Evolutionary conservation across 2,329 filamentous ascomycete genomes (phyloP), one percentile per base, ranked within the genome.

Genomic region (Penicillium janthinellum): DNA sequence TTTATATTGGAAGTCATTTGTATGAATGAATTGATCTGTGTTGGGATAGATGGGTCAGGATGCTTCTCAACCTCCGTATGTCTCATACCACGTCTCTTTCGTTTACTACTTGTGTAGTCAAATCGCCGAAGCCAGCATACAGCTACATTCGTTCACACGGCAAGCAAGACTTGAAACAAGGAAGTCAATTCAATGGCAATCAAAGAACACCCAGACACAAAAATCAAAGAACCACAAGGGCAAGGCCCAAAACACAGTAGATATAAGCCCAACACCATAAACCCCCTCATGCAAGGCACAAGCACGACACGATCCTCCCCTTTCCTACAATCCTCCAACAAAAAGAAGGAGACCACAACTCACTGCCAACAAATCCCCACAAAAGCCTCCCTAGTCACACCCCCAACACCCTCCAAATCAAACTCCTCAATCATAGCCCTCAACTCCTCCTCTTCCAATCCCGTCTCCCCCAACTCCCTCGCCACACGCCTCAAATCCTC

Each of bases 351-450:
- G 14, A 17, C 10, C 1, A 41, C 50, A 35, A 35, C 44, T 60
- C 78, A 82, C 68, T 82, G 80, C 74, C 88, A 78, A 74, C 86
- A 88, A 65, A 89, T 89, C n/a, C 83, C 82, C 67, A 88, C 79
- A 78, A 89, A 89, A 60, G 86, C 86, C 60, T 88, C 86, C 68
- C 84, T 74, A 50, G 81, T 83, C 65, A 89, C 87, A 58, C 84
- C 92, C 11, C 93, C 93, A 68, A 96, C 96, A 1, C 92, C 94
- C 72, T 96, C 91, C 65, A 97, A 84, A 79, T 99, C 95, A 80
- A 98, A 96, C 77, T 98, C 94, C 72, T 97, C 92, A 79, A 99
- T 95, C 95, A 99, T 99, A 65, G 92, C 92, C 68, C 87, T 84
- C 62, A 99, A 83, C 76, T 99, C 95, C 70, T 96, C 90, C 72